Base-by-base conservation (phyloP, 441 rosid species). In the Euphorbia schlechtendalii region DNA sequence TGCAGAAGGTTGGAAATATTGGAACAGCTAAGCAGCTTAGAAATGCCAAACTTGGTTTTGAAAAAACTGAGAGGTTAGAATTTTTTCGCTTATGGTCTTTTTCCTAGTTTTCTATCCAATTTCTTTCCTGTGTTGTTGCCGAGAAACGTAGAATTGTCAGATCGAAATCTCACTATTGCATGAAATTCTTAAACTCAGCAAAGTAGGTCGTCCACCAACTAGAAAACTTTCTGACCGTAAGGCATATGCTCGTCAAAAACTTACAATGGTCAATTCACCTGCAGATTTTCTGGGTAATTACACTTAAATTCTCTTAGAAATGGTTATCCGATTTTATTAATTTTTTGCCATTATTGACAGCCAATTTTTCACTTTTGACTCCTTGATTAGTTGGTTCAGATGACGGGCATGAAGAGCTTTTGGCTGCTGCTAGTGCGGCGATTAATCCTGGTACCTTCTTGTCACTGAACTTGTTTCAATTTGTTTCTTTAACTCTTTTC, bases 181-280 rank as follows among this genome's bases (percentile, higher is more conserved):
- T 75, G 64, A 74, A 61, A 76, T 49, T 43, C 61, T 84, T 73
- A 72, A 48, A 51, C 61, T 68, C 96, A 92, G 97, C 81, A 90
- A 84, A 80, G 73, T 81, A 27, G 96, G 99, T 63, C 93, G 93
- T 66, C 98, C 96, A 56, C 87, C 96, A 61, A 78, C 94, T 59
- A 87, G 99, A 83, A 92, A 95, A 81, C 93, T 90, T 68, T 88
- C 99, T 72, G 99, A 83, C 69, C 91, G 99, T 54, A 95, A 88
- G 76, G 92, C 96, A 69, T 90, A 90, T 75, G 74, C 76, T 59
- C 92, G 93, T 59, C 95, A 89, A 77, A 91, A 86, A 74, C 89
- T 78, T 77, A 66, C 92, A 62, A 69, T 76, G 24, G 66, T 86
- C 62, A 85, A 79, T 71, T 73, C 86, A 52, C 69, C 87, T 56